Conservation (phyloP, 2,329 filamentous ascomycete species). For the Trichoderma sp. region DNA sequence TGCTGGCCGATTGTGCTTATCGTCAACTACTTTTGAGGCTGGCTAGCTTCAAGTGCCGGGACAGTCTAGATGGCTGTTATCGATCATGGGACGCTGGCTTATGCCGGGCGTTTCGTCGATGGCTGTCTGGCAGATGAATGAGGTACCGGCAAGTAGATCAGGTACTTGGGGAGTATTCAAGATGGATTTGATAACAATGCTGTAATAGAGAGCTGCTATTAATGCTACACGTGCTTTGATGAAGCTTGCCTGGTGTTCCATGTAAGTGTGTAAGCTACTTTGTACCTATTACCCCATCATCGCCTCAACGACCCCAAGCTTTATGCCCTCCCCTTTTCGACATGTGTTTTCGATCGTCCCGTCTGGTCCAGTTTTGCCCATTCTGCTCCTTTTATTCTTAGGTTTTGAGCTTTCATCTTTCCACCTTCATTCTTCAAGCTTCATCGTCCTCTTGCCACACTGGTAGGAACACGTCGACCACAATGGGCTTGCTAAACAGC, state of each 20-base stretch:
- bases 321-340: background rate
- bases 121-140: too few species aligned
- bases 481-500: conserved; percentile 72
- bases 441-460: conserved; percentile 35
- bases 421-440: background rate
- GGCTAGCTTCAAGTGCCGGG: background rate
- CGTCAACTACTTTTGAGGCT: background rate
- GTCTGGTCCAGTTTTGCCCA: background rate
- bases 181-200: background rate
- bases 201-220: background rate
- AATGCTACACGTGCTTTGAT: background rate
- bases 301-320: background rate
- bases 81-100: background rate
- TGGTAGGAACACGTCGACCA: conserved; percentile 77
- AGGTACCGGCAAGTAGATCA: background rate
- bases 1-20: conserved; percentile 2
- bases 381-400: background rate
- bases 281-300: background rate
- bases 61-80: background rate
- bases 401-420: background rate
- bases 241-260: background rate
- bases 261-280: background rate
- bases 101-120: background rate
- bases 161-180: background rate
- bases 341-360: background rate